Evolutionary conservation across 768 basidiomycete genomes (phyloP), one percentile per base, ranked within the genome.

Genomic region (Mycena polygramma): DNA sequence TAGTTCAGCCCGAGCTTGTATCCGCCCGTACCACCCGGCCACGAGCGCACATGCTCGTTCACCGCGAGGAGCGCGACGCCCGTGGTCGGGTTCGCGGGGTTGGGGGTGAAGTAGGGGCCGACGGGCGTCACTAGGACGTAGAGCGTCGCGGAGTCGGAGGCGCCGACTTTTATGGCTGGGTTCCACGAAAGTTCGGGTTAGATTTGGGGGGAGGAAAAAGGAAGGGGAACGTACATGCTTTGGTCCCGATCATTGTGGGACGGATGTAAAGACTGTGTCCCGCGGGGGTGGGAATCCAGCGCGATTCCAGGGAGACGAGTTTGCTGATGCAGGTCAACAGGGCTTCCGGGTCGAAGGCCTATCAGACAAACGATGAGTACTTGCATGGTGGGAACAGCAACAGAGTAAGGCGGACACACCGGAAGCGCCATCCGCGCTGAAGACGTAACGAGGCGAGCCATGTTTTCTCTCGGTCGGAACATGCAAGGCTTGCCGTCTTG

Each of bases 401-500:
- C 13, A 45, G 10, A 15, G 17, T 13, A 79, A 46, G 41, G 13
- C 10, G n/a, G 48, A 39, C 89, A 72, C 74, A 90, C 90, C 1
- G 94, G 94, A 19, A 95, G 82, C 0, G 93, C 92, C 55, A 94
- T 84, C 57, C 95, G 89, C 1, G 85, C 88, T 0, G 88, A 88
- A 24, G 92, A 94, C 41, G 86, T 83, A 53, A 86, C 83, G 80
- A 98, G 86, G 35, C 96, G 91, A 35, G 86, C 87, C 94, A 97
- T 95, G 79, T 97, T 97, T 79, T 87, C 81, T 37, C 94, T 85
- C 0, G 96, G 95, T 39, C 96, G 84, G 85, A 98, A 98, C 45
- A 97, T 80, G 9, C 92, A 85, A 1, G 90, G 86, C 59, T 88
- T 87, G 1, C 94, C 95, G 67, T 93, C 85, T n/a, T 89, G 87